A percentile compares a stretch with the other conserved stretches of the same genome.
These are phyloP conservation scores for Gracilariopsis chorda DNA, from an alignment of 23 red algal genomes.

Conservation along the genomic window DNA sequence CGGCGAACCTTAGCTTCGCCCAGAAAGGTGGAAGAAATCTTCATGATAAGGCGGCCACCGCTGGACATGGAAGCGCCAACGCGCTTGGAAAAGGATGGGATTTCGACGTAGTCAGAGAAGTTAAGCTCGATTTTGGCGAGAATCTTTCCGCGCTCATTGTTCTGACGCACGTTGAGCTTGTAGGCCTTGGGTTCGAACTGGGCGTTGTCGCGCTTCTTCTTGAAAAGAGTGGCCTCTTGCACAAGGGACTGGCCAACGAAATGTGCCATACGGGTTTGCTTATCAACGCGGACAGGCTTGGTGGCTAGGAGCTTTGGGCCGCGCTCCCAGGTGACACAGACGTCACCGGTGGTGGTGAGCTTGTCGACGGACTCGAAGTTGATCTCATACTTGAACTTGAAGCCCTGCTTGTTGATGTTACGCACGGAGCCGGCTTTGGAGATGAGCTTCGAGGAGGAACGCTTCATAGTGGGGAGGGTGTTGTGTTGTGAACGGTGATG, in stretches of 20 bases:
- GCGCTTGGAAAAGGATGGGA: constrained; percentile 57
- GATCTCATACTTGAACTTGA: constrained; percentile 53
- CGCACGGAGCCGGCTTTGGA: constrained; percentile 70
- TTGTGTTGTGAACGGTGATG: no score
- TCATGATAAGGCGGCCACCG: constrained; percentile 46
- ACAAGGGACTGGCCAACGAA: constrained; percentile 31
- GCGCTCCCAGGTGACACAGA: constrained; percentile 67
- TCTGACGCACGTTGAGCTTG: constrained; percentile 41
- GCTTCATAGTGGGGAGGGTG: constrained; percentile 67
- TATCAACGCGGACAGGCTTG: constrained; percentile 38
- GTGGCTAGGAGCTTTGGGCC: constrained; percentile 52
- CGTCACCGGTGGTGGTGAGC: constrained; percentile 42
- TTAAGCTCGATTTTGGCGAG: constrained; percentile 64
- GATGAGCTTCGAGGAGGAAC: constrained; percentile 75
- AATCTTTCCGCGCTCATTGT: constrained; percentile 49
- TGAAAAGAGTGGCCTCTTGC: constrained; percentile 74
- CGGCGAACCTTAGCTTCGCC: constrained; percentile 23
- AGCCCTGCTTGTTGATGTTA: constrained; percentile 64
- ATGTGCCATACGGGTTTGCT: constrained; percentile 30
- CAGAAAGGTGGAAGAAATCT: constrained; percentile 38
- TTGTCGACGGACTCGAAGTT: constrained; percentile 66
- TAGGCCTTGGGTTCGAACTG: constrained; percentile 62
- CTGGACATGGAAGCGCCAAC: constrained; percentile 43
- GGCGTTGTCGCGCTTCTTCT: constrained; percentile 61
- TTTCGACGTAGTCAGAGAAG: constrained; percentile 63